Base-by-base conservation (phyloP, 108 stramenopile species). In the Pinguiococcus pyrenoidosus region DNA sequence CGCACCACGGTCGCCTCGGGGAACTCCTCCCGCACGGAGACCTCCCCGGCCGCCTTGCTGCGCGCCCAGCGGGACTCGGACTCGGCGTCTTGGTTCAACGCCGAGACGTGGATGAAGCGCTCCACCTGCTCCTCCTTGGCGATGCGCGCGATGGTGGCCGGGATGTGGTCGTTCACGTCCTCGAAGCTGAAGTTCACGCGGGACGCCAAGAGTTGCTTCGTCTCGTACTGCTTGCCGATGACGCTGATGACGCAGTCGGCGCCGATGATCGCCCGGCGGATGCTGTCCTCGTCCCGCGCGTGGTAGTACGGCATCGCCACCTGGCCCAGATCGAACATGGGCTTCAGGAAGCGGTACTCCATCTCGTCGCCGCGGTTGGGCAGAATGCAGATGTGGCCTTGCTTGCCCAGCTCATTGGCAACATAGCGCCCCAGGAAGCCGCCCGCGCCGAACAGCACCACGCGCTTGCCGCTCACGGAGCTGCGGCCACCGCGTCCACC, bases 371-470 rank as follows among this genome's bases (percentile, higher is more conserved):
- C 88, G 22, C 95, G 81, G 68, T 84, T 87, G 23, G 80, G 81
- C 33, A 91, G 24, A 17, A 25, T 20, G 26, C 24, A 13, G 25
- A 35, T 71, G 79, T 46, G 57, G 72, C 81, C 80, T 36, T 83
- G 62, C 58, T 81, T 69, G 53, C 51, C 50, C 73, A 81, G 43
- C 1, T 42, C 46, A 29, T 57, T 51, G 17, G 56, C 56, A 25
- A 90, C 82, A 54, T 85, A 87, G 13, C 81, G 74, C 29, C 92
- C 92, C 32, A 93, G 66, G 54, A 94, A 91, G 20, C 92, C 92
- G 29, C 77, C 77, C 16, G 85, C 89, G 18, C 92, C 92, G 57
- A 94, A 94, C 25, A 90, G 56, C 13, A 80, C 78, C 10, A 87
- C 78, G 46, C 73, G 79, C 39, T 83, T 37, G 21, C 73, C 87